These are phyloP conservation scores for Fusarium anthophilum DNA, from an alignment of 2,329 filamentous ascomycete genomes.

Conservation along the genomic window DNA sequence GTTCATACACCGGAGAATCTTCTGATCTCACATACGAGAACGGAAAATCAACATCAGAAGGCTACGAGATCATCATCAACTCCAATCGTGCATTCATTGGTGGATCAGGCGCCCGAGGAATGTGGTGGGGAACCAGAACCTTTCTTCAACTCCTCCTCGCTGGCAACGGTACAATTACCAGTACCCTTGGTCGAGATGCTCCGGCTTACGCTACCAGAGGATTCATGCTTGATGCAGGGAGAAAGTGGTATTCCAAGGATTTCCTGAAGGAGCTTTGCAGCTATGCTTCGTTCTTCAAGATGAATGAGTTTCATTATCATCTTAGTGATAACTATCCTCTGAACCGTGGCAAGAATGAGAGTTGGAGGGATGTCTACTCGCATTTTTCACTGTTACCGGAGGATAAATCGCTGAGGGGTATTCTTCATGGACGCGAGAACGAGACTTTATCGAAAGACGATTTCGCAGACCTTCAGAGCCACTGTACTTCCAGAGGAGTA, in stretches of 20 bases:
- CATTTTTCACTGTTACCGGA: conserved; percentile 10
- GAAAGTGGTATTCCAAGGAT: conserved; percentile 21
- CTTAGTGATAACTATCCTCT: conserved; percentile 24
- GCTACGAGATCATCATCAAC: conserved; percentile 11
- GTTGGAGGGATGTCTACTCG: conserved; percentile 13
- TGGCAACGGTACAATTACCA: neutral
- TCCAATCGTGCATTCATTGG: conserved; percentile 8
- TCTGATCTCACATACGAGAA: conserved; percentile 6
- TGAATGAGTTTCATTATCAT: conserved; percentile 24
- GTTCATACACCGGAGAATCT: neutral
- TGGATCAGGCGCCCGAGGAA: conserved; percentile 12
- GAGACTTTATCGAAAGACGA: conserved; percentile 3
- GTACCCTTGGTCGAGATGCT: neutral
- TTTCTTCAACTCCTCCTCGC: conserved; percentile 12
- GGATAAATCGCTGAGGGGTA: neutral
- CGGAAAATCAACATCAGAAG: conserved; percentile 1
- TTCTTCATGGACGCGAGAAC: conserved; percentile 14
- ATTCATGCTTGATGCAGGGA: conserved; percentile 17
- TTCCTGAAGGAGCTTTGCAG: conserved; percentile 17
- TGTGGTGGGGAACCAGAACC: conserved; percentile 24
- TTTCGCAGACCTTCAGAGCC: neutral
- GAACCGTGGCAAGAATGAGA: conserved; percentile 20
- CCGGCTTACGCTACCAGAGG: conserved; percentile 15
- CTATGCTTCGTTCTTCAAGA: conserved; percentile 26
- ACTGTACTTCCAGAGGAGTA: conserved; percentile 9